These are phyloP conservation scores for Yarrowia alimentaria DNA, from an alignment of 805 yeast species.

Conservation along the genomic window DNA sequence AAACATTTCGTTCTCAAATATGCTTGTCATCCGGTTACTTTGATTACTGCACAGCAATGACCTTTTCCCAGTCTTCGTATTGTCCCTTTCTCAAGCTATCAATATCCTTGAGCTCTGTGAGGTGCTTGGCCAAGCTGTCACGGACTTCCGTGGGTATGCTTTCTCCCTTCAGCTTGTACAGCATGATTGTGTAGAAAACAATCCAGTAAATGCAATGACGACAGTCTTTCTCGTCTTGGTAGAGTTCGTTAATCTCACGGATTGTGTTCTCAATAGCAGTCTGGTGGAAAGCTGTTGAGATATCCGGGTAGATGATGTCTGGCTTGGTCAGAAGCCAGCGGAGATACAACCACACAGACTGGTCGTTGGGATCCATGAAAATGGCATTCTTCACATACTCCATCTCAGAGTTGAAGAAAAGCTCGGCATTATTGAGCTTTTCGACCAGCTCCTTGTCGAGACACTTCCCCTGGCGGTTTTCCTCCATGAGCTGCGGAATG, in stretches of 20 bases:
- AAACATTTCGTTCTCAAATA: neutral
- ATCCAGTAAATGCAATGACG: constrained; percentile 70
- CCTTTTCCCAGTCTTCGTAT: constrained; percentile 31
- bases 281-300: constrained; percentile 39
- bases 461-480: constrained; percentile 31
- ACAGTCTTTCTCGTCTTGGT: constrained; percentile 71
- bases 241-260: constrained; percentile 55
- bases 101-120: constrained; percentile 38
- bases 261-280: constrained; percentile 49
- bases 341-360: constrained; percentile 87
- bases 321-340: constrained; percentile 62
- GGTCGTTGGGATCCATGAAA: constrained; percentile 91
- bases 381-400: constrained; percentile 74
- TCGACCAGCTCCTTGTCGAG: constrained; percentile 30
- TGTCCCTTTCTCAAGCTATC: constrained; percentile 36
- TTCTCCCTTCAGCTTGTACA: constrained; percentile 29
- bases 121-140: constrained; percentile 39
- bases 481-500: constrained; percentile 51
- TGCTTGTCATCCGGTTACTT: neutral
- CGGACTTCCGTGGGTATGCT: constrained; percentile 31
- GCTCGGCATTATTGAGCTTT: constrained; percentile 36
- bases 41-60: too few relatives aligned
- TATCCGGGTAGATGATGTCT: constrained; percentile 37
- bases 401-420: constrained; percentile 57
- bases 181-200: constrained; percentile 43